A percentile compares a stretch with the other conserved stretches of the same genome.
phyloP scores from a whole-genome alignment of 2,329 filamentous ascomycete genomes.

The Phaeosphaeriaceae sp. region DNA sequence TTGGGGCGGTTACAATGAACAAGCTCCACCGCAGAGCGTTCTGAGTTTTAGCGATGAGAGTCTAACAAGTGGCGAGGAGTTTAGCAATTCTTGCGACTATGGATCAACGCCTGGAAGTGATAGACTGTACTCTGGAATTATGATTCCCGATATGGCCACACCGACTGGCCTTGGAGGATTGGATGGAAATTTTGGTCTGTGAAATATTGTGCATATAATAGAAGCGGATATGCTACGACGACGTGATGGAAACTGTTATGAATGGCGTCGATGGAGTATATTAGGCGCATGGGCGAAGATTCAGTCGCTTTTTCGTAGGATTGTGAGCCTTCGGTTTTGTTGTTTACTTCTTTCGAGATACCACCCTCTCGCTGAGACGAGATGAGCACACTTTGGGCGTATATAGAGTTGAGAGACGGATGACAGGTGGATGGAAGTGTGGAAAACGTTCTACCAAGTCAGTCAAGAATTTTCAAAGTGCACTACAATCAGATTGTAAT shows the following conservation, averaged over 20 bases:
- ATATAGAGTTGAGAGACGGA: too few species aligned
- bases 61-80: conserved; percentile 59
- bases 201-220: conserved; percentile 6
- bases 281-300: not conserved
- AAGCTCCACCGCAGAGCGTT: conserved; percentile 58
- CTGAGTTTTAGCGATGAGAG: conserved; percentile 67
- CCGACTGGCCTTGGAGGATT: conserved; percentile 42
- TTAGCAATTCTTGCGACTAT: conserved; percentile 39
- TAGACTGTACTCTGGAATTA: conserved; percentile 42
- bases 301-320: not conserved
- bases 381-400: conserved; percentile 9
- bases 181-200: conserved; percentile 51
- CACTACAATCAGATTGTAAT: too few species aligned
- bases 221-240: conserved; percentile 3
- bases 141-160: conserved; percentile 44
- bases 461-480: too few species aligned
- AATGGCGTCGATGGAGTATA: conserved; percentile 1
- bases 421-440: too few species aligned
- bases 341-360: conserved; percentile 25
- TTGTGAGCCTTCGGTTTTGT: not conserved
- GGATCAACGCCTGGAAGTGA: conserved; percentile 40
- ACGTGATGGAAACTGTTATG: not conserved
- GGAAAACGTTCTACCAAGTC: too few species aligned
- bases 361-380: conserved; percentile 27
- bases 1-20: conserved; percentile 32